Conservation (phyloP, 2,329 filamentous ascomycete genomes). For the Dothistroma septosporum region DNA sequence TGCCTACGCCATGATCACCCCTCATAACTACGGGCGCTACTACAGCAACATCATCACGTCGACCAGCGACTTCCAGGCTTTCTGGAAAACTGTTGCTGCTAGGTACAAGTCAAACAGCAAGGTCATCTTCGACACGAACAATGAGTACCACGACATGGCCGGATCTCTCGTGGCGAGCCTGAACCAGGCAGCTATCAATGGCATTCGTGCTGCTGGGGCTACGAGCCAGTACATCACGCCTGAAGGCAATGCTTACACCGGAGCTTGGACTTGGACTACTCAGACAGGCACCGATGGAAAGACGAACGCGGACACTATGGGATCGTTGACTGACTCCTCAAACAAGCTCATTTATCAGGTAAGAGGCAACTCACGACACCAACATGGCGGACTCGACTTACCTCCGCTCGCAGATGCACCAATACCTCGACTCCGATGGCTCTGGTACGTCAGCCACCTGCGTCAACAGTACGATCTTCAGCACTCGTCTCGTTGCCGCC, state of each 20-base stretch:
- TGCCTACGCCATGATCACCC: conserved; percentile 46
- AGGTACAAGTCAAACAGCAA: conserved; percentile 40
- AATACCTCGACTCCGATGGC: conserved; percentile 57
- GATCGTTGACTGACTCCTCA: conserved; percentile 48
- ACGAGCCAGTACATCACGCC: conserved; percentile 56
- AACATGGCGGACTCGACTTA: too few species aligned
- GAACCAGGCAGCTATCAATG: conserved; percentile 47
- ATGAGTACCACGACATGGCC: conserved; percentile 45
- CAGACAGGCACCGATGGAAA: conserved; percentile 38
- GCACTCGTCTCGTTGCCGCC: conserved; percentile 49
- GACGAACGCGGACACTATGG: conserved; percentile 45
- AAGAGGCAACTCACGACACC: too few species aligned
- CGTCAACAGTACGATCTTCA: conserved; percentile 51
- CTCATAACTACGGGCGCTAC: conserved; percentile 49
- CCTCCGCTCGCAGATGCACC: conserved; percentile 46
- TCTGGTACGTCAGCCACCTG: conserved; percentile 51
- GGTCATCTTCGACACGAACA: conserved; percentile 48
- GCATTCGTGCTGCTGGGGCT: conserved; percentile 43
- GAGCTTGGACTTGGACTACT: conserved; percentile 46
- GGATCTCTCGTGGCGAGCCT: conserved; percentile 43
- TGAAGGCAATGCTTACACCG: conserved; percentile 52
- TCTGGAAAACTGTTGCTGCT: conserved; percentile 42
- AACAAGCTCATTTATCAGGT: conserved; percentile 54
- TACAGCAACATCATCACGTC: conserved; percentile 44
- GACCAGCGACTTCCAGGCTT: conserved; percentile 40